phyloP scores from a whole-genome alignment of 2,329 filamentous ascomycete genomes.

The Verticillium alfalfae region DNA sequence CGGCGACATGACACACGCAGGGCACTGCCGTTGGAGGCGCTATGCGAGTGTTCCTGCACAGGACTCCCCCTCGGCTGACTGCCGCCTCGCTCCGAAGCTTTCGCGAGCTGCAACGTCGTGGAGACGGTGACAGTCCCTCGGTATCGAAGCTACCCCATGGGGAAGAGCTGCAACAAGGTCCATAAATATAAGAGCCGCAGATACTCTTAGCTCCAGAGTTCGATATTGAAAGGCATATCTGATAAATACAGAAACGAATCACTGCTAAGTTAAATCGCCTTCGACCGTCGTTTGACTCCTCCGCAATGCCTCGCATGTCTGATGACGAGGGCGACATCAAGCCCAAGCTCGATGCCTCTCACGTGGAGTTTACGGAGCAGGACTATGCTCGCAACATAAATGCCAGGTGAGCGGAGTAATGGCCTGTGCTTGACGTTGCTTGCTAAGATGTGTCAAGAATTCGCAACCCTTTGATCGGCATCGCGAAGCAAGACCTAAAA shows the following conservation, averaged over 20 bases:
- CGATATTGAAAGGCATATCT: not conserved
- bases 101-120: not conserved
- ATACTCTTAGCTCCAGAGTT: not conserved
- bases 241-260: not conserved
- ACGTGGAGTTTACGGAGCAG: constrained; percentile 13
- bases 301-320: constrained; percentile 4
- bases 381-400: constrained; percentile 24
- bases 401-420: constrained; percentile 15
- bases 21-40: constrained; percentile 7
- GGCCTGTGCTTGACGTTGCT: not conserved
- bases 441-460: constrained; percentile 20
- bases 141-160: not conserved
- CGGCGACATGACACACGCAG: constrained; percentile 14
- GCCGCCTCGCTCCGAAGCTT: not conserved
- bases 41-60: not conserved
- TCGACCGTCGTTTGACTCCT: not conserved
- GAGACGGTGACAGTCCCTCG: not conserved
- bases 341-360: constrained; percentile 7
- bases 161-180: not conserved
- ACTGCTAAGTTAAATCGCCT: not conserved
- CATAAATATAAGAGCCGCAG: constrained; percentile 6
- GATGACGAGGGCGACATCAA: constrained; percentile 17
- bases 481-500: constrained; percentile 46
- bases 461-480: constrained; percentile 43
- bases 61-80: not conserved